phyloP scores from a whole-genome alignment of 805 yeast species.

The Myxozyma nipponensis region DNA sequence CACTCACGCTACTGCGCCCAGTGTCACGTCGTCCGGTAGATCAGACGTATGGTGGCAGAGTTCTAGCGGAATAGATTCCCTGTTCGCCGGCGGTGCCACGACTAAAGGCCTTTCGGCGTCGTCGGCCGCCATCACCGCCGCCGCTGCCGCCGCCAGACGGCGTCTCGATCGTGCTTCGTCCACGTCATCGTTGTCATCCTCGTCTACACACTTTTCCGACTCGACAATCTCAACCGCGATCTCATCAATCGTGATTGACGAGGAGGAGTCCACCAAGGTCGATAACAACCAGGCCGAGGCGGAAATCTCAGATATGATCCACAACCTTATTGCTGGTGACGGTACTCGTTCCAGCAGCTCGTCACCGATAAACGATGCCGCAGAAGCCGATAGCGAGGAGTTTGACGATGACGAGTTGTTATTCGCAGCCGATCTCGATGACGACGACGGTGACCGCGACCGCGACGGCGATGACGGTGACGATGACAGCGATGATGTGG shows the following conservation, averaged over 20 bases:
- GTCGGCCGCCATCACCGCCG: conserved; percentile 10
- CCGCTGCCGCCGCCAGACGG: conserved; percentile 18
- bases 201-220: conserved; percentile 18
- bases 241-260: conserved; percentile 19
- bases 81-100: background rate
- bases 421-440: conserved; percentile 16
- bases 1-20: background rate
- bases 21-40: conserved; percentile 4
- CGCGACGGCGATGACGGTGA: conserved; percentile 2
- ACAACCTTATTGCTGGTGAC: conserved; percentile 25
- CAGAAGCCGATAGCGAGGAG: conserved; percentile 2
- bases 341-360: conserved; percentile 1
- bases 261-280: conserved; percentile 9
- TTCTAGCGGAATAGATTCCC: background rate
- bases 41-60: conserved; percentile 12
- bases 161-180: conserved; percentile 24
- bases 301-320: conserved; percentile 27
- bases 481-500: background rate
- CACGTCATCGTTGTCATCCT: conserved; percentile 13
- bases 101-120: conserved; percentile 5
- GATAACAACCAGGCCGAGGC: conserved; percentile 13
- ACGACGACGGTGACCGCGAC: conserved; percentile 7
- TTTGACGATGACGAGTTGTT: conserved; percentile 23
- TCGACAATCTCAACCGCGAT: conserved; percentile 19
- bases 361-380: background rate